Conservation (phyloP, 176 grass and related monocot genomes). For the Pontederia crassipes region DNA sequence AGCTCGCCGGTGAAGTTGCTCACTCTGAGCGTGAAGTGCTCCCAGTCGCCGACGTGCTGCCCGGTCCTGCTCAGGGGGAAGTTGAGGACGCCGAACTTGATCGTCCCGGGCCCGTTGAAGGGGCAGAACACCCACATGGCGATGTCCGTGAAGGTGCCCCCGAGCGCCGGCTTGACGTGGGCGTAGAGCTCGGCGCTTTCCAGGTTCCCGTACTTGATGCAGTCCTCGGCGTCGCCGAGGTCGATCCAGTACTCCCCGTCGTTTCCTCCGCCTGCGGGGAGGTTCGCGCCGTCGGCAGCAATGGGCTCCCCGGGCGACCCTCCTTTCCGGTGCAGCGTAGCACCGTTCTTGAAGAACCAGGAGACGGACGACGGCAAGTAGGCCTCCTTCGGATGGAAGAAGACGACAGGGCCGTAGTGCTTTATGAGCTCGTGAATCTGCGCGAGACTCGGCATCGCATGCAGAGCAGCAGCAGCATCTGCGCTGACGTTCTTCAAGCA, state of each 20-base stretch:
- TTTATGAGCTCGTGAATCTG: slow-evolving; percentile 64
- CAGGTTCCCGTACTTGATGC: slow-evolving; percentile 62
- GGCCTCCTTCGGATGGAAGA: slow-evolving; percentile 78
- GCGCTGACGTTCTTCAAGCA: slow-evolving; percentile 61
- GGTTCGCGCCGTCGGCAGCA: slow-evolving; percentile 49
- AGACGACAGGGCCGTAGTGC: slow-evolving; percentile 73
- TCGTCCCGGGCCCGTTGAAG: slow-evolving; percentile 71
- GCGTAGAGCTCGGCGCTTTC: slow-evolving; percentile 60
- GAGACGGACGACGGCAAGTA: slow-evolving; percentile 63
- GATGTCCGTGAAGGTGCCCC: slow-evolving; percentile 80
- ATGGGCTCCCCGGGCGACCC: slow-evolving; percentile 50
- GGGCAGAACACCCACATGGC: slow-evolving; percentile 90
- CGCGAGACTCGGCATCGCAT: slow-evolving; percentile 68
- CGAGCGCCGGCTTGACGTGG: slow-evolving; percentile 63
- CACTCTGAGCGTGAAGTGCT: slow-evolving; percentile 65
- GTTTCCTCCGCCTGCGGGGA: slow-evolving; percentile 64
- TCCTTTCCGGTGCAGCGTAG: slow-evolving; percentile 50
- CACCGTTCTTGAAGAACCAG: slow-evolving; percentile 85
- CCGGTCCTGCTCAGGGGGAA: slow-evolving; percentile 44
- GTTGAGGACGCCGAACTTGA: slow-evolving; percentile 38
- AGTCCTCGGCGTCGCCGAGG: slow-evolving; percentile 30
- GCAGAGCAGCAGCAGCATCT: slow-evolving; percentile 28
- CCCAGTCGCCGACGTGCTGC: slow-evolving; percentile 83
- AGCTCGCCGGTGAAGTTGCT: slow-evolving; percentile 69
- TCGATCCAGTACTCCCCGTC: slow-evolving; percentile 84